Evolutionary conservation across 176 grass and related monocot species (phyloP), one percentile per base, ranked within the genome.

Genomic region (Cymbopogon citratus): DNA sequence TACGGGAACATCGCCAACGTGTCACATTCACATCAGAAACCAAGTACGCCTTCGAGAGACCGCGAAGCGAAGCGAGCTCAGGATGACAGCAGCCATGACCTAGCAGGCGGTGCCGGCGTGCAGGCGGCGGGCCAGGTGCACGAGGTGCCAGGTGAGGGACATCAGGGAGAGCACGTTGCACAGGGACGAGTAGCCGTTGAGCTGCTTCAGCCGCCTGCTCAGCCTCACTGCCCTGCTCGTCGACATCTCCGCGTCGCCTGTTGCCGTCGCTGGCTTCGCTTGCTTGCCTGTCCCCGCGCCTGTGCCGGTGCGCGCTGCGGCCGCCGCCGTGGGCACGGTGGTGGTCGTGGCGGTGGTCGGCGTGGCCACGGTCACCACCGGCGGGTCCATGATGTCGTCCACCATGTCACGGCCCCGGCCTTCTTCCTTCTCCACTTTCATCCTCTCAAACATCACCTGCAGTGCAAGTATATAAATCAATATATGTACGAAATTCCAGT

Each of bases 371-470:
- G 75, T 78, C n/a, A 68, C 78, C 1, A n/a, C 66, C 23, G 79
- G 69, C 9, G 67, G 78, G 24, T 79, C 78, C 14, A 91, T 77
- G 72, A 86, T 78, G 66, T 94, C 92, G 66, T 95, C 92, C 1
- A 79, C 63, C 76, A 92, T 82, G 86, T 94, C 90, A 13, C 71
- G 79, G 0, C 95, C 95, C 81, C 92, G 87, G 21, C 95, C 88
- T 91, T 95, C 95, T 81, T 94, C 95, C 85, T 98, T 98, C 79
- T 93, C 90, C 44, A 91, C 39, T 27, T 95, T 98, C 84, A 36
- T 36, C 35, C 35, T 36, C 31, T 33, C 31, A 33, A 33, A 33
- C 31, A 33, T 33, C 31, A 33, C 31, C 31, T 33, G 31, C 31
- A 33, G 31, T 33, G 31, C 31, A 33, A 33, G 31, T 33, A 2